Conservation (phyloP, 1,284 basidiomycete species). For the Earliella scabrosa region DNA sequence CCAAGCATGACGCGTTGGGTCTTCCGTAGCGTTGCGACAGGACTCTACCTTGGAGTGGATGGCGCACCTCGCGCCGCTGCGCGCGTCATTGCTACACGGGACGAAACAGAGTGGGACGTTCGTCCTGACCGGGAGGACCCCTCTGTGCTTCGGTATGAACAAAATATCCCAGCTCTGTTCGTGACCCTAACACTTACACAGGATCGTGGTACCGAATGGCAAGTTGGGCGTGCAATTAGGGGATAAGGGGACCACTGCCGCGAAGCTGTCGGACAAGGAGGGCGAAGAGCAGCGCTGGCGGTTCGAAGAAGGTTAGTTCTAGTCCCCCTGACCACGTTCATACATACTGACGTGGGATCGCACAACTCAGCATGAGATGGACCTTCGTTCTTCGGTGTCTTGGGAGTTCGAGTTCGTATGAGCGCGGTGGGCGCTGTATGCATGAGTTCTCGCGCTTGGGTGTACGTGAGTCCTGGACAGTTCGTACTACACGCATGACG, state of each 20-base stretch:
- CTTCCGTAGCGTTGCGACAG: slow-evolving; percentile 42
- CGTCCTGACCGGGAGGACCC: slow-evolving; percentile 22
- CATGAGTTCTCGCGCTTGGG: too few species aligned
- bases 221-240: slow-evolving; percentile 13
- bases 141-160: slow-evolving; percentile 20
- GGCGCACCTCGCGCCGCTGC: slow-evolving; percentile 20
- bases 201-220: slow-evolving; percentile 9
- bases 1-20: slow-evolving; percentile 35
- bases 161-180: too few species aligned
- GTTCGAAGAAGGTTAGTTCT: slow-evolving; percentile 18
- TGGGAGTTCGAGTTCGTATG: too few species aligned
- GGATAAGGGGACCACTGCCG: background rate
- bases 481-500: background rate
- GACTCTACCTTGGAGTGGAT: slow-evolving; percentile 43
- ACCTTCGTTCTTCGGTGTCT: too few species aligned
- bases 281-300: slow-evolving; percentile 20
- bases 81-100: slow-evolving; percentile 37
- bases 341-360: background rate
- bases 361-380: too few species aligned
- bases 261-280: slow-evolving; percentile 18
- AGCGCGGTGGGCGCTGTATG: too few species aligned
- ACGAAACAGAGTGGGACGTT: slow-evolving; percentile 35
- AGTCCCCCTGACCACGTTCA: background rate
- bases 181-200: slow-evolving; percentile 1
- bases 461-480: too few species aligned